A percentile compares a stretch with the other conserved stretches of the same genome.
Evolutionary conservation across 306 rosid species (phyloP).

Genomic region (Styphnolobium japonicum): DNA sequence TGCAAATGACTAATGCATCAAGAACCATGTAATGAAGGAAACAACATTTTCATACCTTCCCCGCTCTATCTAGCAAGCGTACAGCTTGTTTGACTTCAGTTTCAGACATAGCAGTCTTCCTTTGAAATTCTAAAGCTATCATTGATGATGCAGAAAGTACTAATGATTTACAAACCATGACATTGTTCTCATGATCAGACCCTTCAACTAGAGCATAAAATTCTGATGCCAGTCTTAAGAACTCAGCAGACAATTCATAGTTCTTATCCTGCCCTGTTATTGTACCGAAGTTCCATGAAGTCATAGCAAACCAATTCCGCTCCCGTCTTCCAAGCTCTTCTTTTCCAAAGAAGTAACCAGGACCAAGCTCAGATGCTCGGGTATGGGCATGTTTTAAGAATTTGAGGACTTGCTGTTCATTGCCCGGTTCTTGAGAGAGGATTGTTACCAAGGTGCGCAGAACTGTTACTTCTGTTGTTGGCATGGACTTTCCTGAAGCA

Average conservation of each 20-base stretch:
- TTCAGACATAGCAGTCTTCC: conserved; percentile 60
- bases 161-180: conserved; percentile 66
- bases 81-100: conserved; percentile 67
- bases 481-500: conserved; percentile 69
- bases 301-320: conserved; percentile 84
- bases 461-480: conserved; percentile 72
- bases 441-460: conserved; percentile 82
- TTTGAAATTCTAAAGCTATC: conserved; percentile 69
- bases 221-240: conserved; percentile 69
- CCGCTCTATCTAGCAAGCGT: conserved; percentile 74
- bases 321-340: conserved; percentile 88
- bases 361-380: conserved; percentile 66
- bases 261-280: conserved; percentile 63
- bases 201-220: conserved; percentile 55
- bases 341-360: conserved; percentile 73
- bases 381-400: conserved; percentile 55
- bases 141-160: conserved; percentile 68
- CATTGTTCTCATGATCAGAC: conserved; percentile 47
- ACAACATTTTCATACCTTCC: conserved; percentile 56
- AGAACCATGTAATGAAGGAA: conserved; percentile 4
- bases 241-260: conserved; percentile 67
- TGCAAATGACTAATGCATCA: conserved; percentile 3
- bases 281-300: conserved; percentile 87
- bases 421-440: conserved; percentile 65
- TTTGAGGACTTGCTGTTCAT: conserved; percentile 62